Percentiles rank a stretch among this genome's conserved stretches.
phyloP scores from a whole-genome alignment of 2,329 filamentous ascomycete genomes.

The Atkinsonella hypoxylon region DNA sequence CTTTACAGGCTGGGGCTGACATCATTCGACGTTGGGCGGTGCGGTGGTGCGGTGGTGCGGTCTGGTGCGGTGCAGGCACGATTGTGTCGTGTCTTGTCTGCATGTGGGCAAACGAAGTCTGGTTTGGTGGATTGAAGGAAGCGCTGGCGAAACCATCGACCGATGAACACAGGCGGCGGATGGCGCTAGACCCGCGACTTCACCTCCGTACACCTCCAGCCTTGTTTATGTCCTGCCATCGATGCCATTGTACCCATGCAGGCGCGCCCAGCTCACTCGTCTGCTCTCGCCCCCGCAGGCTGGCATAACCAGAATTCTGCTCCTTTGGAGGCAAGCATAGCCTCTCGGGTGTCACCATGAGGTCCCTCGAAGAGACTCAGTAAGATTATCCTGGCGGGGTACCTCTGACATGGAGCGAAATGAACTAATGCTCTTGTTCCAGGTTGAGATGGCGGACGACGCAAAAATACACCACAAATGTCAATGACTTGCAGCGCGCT shows the following conservation, averaged over 20 bases:
- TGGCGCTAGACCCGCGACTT: neutral
- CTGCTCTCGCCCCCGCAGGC: neutral
- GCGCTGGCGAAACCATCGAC: too few relatives aligned
- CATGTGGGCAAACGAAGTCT: too few relatives aligned
- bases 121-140: too few relatives aligned
- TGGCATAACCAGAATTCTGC: neutral
- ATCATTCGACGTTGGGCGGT: neutral
- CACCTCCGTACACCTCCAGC: neutral
- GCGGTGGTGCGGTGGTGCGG: too few relatives aligned
- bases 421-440: conserved; percentile 1
- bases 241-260: neutral
- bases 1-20: neutral
- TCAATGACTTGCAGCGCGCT: conserved; percentile 52
- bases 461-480: conserved; percentile 41
- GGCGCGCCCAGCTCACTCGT: neutral
- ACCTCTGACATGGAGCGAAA: neutral
- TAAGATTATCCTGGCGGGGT: conserved; percentile 13
- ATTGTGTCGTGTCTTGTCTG: too few relatives aligned
- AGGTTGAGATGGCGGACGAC: conserved; percentile 60
- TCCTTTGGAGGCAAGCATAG: neutral
- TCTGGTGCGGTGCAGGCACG: too few relatives aligned
- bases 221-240: neutral
- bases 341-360: conserved; percentile 17
- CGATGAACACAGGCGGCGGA: neutral
- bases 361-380: conserved; percentile 26